Base-by-base conservation (phyloP, 306 rosid genomes). In the Pterocarpus macrocarpus region DNA sequence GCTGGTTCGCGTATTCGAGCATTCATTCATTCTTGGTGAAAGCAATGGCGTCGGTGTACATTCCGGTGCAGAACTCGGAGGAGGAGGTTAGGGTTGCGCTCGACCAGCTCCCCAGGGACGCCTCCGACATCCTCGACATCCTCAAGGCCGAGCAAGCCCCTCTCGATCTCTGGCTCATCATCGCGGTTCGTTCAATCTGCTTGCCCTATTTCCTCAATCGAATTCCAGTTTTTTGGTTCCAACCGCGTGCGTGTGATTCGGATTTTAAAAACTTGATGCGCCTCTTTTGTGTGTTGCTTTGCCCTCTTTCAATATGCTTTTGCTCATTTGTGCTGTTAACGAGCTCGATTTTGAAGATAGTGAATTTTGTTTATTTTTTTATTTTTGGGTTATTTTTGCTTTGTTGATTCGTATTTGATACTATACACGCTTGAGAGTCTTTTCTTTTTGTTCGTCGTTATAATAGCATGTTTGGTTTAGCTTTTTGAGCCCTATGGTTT, bases 121-220 rank as follows among this genome's bases (percentile, higher is more conserved):
- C 99, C 56, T 91, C 97, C 13, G 98, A 96, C 63, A 96, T 96
- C 50, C 90, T 96, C 59, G 99, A 96, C 82, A 96, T 96, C 45
- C 98, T 94, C 64, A 94, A 94, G 81, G 99, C 99, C 30, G 99
- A 94, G 85, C 99, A 96, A 90, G 98, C 99, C 35, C 94, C 98
- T 66, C 98, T 94, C 61, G 98, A 96, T 90, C 97, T 96, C 82
- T 94, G 98, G 99, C 98, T 96, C 78, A 91, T 96, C 11, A 96
- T 94, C 69, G 98, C 97, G 90, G 98, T 96, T 73, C 43, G 89
- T 82, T 35, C 11, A 14, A 22, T 71, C 28, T 50, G 6, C 4
- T 12, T 6, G 1, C 10, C 69, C 7, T 41, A 5, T 32, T 35
- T 17, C 22, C 32, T 73, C 17, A 4, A 5, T 55, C 32, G 28